Base-by-base conservation (phyloP, 192 early-diverging fungal species). In the Dimargaris verticillata region DNA sequence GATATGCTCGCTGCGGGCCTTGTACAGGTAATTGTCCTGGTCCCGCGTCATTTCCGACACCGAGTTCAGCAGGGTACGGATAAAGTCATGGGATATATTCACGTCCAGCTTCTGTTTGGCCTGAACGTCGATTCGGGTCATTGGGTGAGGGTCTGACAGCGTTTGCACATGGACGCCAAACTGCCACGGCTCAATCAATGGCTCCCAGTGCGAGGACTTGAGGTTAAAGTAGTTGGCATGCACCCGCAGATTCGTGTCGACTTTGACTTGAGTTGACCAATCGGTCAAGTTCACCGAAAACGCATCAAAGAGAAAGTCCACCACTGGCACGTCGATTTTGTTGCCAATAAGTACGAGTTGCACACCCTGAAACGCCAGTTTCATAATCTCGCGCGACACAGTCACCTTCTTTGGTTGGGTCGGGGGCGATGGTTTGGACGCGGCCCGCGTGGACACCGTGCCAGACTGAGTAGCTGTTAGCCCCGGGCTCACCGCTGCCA, bases 161-260 rank as follows among this genome's bases (percentile, higher is more conserved):
- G 62, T 57, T 13, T 61, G 63, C 42, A 83, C 61, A 44, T 79
- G 72, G 14, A 87, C 50, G 7, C 72, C 68, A 60, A 88, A 85
- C 45, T 87, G 72, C 86, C 89, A 95, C 9, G 87, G 91, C 69
- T 99, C 96, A 18, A 96, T 61, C 44, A 97, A 65, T 3, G 96
- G 93, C 68, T 99, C 96, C 96, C 96, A 99, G 68, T 97, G 94
- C 28, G 94, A 96, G 70, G 91, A 95, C 63, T 89, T 89, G 42
- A 95, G 74, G 74, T 99, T 97, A 62, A 95, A 99, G 70, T 89
- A 94, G 67, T 95, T 96, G 43, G 84, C 78, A 57, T 86, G 81
- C 46, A 93, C 65, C 41, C 76, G 68, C 5, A 95, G 68, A 7
- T 80, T 76, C 5, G 79, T 80, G 62, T 86, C 81, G 17, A 90